Percentiles rank a stretch among this genome's conserved stretches.
phyloP scores from a whole-genome alignment of 805 yeast genomes.

The Middelhovenomyces tepae region DNA sequence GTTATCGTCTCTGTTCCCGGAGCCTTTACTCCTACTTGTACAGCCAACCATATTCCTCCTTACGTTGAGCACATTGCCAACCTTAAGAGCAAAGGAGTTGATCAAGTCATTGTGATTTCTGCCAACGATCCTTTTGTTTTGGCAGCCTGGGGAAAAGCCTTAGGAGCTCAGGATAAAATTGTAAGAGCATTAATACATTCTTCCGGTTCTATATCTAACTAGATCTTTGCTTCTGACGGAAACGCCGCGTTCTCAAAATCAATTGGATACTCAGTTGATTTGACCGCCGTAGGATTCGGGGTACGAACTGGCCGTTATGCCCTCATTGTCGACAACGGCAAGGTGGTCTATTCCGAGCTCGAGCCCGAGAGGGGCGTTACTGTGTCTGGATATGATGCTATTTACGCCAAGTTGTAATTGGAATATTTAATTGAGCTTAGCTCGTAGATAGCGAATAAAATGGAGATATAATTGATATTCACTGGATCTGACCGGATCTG shows the following conservation, averaged over 20 bases:
- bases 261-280: slow-evolving; percentile 51
- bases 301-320: slow-evolving; percentile 66
- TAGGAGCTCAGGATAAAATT: slow-evolving; percentile 13
- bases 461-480: too few species aligned
- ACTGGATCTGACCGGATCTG: too few species aligned
- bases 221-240: slow-evolving; percentile 63
- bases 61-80: slow-evolving; percentile 42
- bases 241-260: slow-evolving; percentile 48
- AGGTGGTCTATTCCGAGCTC: slow-evolving; percentile 41
- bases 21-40: slow-evolving; percentile 80
- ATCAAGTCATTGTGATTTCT: slow-evolving; percentile 51
- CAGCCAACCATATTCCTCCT: slow-evolving; percentile 64
- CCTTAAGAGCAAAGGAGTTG: slow-evolving; percentile 53
- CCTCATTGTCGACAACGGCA: slow-evolving; percentile 52
- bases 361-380: slow-evolving; percentile 38
- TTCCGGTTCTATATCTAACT: too few species aligned
- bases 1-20: slow-evolving; percentile 76
- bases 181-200: too few species aligned
- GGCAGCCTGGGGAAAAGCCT: slow-evolving; percentile 57
- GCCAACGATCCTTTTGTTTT: slow-evolving; percentile 66
- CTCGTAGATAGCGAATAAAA: too few species aligned
- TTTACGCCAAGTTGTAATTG: slow-evolving; percentile 29
- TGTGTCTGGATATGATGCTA: slow-evolving; percentile 40
- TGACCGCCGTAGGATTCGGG: slow-evolving; percentile 46
- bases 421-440: too few species aligned